A percentile compares a stretch with the other conserved stretches of the same genome.
Evolutionary conservation across 2,329 filamentous ascomycete species (phyloP).

Genomic region (Teratosphaeria epicoccoides): DNA sequence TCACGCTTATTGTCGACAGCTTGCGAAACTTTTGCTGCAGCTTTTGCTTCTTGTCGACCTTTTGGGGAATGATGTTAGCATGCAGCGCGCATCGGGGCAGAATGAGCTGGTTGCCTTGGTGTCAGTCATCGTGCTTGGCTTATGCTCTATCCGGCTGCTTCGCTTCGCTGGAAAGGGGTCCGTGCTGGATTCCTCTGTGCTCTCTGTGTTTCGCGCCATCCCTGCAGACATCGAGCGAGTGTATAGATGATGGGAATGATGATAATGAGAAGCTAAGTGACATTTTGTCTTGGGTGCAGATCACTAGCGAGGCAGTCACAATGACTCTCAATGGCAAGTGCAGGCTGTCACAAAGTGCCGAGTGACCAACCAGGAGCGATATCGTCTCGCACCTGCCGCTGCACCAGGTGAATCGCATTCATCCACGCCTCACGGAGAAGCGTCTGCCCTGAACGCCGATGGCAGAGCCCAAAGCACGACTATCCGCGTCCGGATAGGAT

Average conservation of each 20-base stretch:
- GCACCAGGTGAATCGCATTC: too few species aligned
- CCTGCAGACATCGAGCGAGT: neutral
- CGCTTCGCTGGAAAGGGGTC: neutral
- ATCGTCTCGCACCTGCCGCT: too few species aligned
- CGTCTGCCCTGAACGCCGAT: too few species aligned
- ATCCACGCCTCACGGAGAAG: too few species aligned
- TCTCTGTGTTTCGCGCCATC: neutral
- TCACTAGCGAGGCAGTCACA: too few species aligned
- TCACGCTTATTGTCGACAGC: slow-evolving; percentile 10
- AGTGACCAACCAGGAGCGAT: too few species aligned
- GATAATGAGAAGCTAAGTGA: neutral
- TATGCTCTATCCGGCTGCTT: neutral
- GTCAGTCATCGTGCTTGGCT: neutral
- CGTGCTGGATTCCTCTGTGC: neutral
- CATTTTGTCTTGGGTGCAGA: too few species aligned
- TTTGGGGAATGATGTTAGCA: neutral
- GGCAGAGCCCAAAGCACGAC: too few species aligned
- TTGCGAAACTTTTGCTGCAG: slow-evolving; percentile 16
- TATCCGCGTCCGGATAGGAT: too few species aligned
- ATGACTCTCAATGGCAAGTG: too few species aligned
- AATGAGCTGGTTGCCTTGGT: neutral
- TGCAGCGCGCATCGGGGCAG: neutral
- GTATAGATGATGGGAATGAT: neutral
- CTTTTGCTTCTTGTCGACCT: slow-evolving; percentile 10
- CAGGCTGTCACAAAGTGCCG: too few species aligned